A percentile compares a stretch with the other conserved stretches of the same genome.
Conservation (phyloP, 495 filamentous ascomycete species). For the Tuber melanosporum region DNA sequence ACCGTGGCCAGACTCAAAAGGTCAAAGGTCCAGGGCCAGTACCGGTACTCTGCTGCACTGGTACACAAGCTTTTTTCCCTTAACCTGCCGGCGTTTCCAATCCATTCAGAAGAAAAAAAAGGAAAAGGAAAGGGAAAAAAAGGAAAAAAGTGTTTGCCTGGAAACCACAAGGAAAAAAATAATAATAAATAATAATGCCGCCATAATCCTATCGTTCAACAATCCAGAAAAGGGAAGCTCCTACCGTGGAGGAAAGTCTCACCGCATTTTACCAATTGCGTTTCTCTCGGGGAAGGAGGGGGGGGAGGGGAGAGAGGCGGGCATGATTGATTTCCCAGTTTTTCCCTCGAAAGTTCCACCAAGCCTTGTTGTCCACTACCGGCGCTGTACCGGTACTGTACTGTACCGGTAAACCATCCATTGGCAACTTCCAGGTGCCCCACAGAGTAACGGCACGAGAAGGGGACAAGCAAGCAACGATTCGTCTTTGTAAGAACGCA, state of each 20-base stretch:
- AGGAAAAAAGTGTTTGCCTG: constrained; percentile 11
- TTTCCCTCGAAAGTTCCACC: neutral
- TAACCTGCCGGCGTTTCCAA: neutral
- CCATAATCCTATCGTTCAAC: constrained; percentile 26
- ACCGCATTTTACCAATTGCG: constrained; percentile 11
- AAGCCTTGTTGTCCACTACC: neutral
- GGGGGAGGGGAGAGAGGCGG: neutral
- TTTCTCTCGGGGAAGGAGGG: neutral
- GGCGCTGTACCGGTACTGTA: neutral
- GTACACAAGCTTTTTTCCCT: neutral
- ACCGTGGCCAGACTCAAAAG: neutral
- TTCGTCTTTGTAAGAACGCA: neutral
- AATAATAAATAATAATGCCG: neutral
- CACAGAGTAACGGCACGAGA: neutral
- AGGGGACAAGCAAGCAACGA: neutral
- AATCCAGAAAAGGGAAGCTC: constrained; percentile 19
- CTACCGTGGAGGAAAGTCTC: constrained; percentile 29
- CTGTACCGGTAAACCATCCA: neutral
- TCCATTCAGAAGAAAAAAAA: neutral
- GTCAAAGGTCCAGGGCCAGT: neutral
- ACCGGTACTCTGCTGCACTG: neutral
- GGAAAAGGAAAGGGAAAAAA: neutral
- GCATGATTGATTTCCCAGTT: neutral
- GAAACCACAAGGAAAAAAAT: constrained; percentile 8
- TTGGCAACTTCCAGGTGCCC: neutral